Base-by-base conservation (phyloP, 208 protist genomes). In the Acanthamoeba healyi region DNA sequence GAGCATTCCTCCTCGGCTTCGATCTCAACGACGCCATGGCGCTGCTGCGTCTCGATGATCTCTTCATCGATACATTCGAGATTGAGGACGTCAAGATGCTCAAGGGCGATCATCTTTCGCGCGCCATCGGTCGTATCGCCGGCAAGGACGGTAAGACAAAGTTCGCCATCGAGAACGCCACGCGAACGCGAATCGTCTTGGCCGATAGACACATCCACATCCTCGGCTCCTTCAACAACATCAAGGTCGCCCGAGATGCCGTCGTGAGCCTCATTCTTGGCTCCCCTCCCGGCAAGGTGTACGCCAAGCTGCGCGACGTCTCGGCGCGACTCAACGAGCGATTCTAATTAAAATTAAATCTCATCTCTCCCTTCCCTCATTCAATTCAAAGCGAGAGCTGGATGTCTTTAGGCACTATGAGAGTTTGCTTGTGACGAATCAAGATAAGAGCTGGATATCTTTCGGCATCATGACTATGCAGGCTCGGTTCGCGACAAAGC, bases 111-210 rank as follows among this genome's bases (percentile, higher is more conserved):
- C 96, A 99, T 90, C 77, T 99, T 10, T 96, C 98, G 6, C 98
- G 99, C 54, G 99, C 99, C 93, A 99, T 99, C 95, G 99, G 99
- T 67, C 98, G 99, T 94, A 99, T 99, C 92, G 99, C 99, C 58
- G 99, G 99, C 58, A 99, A 99, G 44, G 99, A 99, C 87, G 99
- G 99, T 38, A 99, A 99, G 96, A 99, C 99, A 2, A 99, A 99
- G 97, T 99, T 99, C 96, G 99, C 99, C 17, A 99, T 99, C 93
- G 99, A 99, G 96, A 99, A 99, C 95, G 97, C 99, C 2, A 99
- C 99, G 14, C 98, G 98, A 44, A 99, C 99, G 22, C 97, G 99
- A 44, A 99, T 99, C 92, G 99, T 99, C 2, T 95, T 99, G 34
- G 99, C 99, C 26, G 99, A 99, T 96, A 99, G 94, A 65, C 98